These are phyloP conservation scores for Chytriomyces hyalinus DNA, from an alignment of 192 early-diverging fungal genomes.

Conservation along the genomic window DNA sequence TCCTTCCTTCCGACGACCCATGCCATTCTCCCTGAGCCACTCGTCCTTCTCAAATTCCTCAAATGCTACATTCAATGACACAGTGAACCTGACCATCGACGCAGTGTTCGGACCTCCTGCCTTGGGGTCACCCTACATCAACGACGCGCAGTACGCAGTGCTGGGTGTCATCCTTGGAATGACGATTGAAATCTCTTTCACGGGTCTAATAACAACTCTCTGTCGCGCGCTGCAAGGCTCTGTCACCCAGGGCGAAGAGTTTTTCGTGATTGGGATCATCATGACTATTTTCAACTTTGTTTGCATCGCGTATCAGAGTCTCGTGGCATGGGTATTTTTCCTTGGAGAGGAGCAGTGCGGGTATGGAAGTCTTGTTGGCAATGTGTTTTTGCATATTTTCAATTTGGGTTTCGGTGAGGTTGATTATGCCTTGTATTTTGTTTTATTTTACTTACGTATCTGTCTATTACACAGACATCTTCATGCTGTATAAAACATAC, in stretches of 20 bases:
- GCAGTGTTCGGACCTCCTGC: not conserved
- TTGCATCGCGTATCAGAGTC: conserved; percentile 12
- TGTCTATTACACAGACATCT: not conserved
- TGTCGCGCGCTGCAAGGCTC: conserved; percentile 5
- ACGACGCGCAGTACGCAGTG: conserved; percentile 7
- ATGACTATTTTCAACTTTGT: conserved; percentile 10
- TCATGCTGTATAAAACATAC: conserved; percentile 19
- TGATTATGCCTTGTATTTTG: not conserved
- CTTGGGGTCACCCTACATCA: not conserved
- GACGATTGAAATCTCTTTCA: conserved; percentile 11
- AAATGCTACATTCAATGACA: too few species aligned
- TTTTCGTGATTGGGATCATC: conserved; percentile 3
- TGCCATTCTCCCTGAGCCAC: too few species aligned
- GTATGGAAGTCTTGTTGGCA: not conserved
- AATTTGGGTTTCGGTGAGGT: conserved; percentile 11
- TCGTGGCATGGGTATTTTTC: conserved; percentile 3
- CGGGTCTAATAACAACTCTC: conserved; percentile 13
- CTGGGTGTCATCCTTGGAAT: conserved; percentile 11
- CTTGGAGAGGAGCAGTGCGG: not conserved
- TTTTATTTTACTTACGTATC: not conserved
- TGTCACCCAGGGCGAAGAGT: not conserved
- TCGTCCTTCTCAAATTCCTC: too few species aligned
- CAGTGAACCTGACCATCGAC: too few species aligned
- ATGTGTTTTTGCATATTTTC: conserved; percentile 2
- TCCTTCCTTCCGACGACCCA: too few species aligned